These are phyloP conservation scores for Solidago caesia DNA, from an alignment of 129 eudicot species.

Conservation along the genomic window DNA sequence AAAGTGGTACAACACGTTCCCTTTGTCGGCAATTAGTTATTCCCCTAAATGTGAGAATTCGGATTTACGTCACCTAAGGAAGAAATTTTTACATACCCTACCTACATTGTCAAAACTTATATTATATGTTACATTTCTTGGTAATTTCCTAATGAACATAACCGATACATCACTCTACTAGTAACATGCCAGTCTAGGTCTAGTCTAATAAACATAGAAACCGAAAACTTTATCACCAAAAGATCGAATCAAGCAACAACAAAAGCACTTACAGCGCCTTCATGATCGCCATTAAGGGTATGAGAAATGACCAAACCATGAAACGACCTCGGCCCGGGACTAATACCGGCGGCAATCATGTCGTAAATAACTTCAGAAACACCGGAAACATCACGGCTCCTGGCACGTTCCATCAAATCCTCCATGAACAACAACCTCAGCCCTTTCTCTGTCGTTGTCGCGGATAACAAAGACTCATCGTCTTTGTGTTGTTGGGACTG, in stretches of 20 bases:
- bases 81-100: too few species aligned
- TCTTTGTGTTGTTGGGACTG: constrained; percentile 38
- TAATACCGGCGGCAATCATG: constrained; percentile 93
- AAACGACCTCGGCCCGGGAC: constrained; percentile 86
- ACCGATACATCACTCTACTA: too few species aligned
- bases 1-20: too few species aligned
- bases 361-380: constrained; percentile 84
- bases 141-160: too few species aligned
- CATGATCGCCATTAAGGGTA: constrained; percentile 64
- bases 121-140: too few species aligned
- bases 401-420: constrained; percentile 77
- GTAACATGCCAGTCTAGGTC: too few species aligned
- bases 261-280: constrained; percentile 64
- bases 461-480: constrained; percentile 34
- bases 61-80: too few species aligned
- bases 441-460: constrained; percentile 52
- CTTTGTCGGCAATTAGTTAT: too few species aligned
- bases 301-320: constrained; percentile 82
- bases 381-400: constrained; percentile 56
- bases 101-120: too few species aligned
- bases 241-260: not conserved
- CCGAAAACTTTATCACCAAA: too few species aligned
- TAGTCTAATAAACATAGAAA: too few species aligned
- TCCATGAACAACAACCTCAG: constrained; percentile 84
- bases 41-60: too few species aligned